phyloP scores from a whole-genome alignment of 148 eudicot genomes.

The Oxyria digyna region DNA sequence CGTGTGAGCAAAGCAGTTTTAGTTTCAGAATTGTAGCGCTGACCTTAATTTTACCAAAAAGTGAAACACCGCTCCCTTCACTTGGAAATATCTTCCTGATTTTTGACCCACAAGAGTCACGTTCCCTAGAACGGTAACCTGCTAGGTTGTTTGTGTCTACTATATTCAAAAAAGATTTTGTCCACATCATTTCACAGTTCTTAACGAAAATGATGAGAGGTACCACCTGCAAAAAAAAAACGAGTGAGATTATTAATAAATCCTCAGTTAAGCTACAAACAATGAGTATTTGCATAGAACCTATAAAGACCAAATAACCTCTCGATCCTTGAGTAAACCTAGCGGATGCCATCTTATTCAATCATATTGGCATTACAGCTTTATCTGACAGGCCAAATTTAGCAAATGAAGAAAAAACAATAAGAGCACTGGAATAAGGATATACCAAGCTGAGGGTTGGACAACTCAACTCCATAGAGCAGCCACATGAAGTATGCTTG shows the following conservation, averaged over 20 bases:
- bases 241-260: too few species aligned
- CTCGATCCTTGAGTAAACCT: not conserved
- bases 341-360: not conserved
- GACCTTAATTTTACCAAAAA: conserved; percentile 68
- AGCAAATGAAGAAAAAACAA: not conserved
- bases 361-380: not conserved
- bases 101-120: conserved; percentile 18
- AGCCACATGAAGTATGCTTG: conserved; percentile 49
- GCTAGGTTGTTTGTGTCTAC: conserved; percentile 16
- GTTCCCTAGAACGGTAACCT: conserved; percentile 20
- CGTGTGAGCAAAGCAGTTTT: too few species aligned
- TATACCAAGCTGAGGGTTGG: conserved; percentile 46
- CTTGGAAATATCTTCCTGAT: conserved; percentile 38
- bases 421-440: conserved; percentile 7
- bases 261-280: not conserved
- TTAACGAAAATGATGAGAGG: conserved; percentile 46
- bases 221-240: conserved; percentile 43
- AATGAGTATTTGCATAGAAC: not conserved
- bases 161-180: conserved; percentile 23
- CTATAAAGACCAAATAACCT: not conserved
- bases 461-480: conserved; percentile 21
- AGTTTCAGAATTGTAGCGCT: not conserved
- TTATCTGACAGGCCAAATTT: not conserved
- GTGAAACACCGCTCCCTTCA: conserved; percentile 46
- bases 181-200: conserved; percentile 44